Percentiles rank a stretch among this genome's conserved stretches.
Conservation (phyloP, 352 stramenopile species). For the Pythium aphanidermatum region DNA sequence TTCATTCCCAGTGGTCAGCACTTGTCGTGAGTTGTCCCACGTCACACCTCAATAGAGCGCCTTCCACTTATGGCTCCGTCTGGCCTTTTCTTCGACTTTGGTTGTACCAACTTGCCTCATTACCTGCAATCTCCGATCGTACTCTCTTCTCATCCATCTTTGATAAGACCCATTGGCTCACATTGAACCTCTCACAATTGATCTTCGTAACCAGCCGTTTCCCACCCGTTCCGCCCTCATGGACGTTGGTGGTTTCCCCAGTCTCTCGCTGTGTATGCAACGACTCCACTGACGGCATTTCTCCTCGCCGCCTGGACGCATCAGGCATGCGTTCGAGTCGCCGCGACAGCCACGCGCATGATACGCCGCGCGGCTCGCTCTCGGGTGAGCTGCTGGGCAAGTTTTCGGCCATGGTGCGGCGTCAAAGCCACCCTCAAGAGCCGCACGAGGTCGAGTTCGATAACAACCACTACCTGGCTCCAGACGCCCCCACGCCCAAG, state of each 20-base stretch:
- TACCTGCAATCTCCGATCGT: neutral
- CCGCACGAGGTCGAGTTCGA: neutral
- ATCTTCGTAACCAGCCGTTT: constrained; percentile 16
- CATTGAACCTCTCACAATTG: constrained; percentile 6
- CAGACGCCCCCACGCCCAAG: constrained; percentile 1
- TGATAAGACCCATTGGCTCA: no score
- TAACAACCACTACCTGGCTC: neutral
- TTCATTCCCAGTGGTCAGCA: no score
- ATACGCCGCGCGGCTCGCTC: constrained; percentile 25
- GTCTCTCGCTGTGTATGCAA: neutral
- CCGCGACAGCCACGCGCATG: constrained; percentile 24
- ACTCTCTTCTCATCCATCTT: no score
- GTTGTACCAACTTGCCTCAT: constrained; percentile 3
- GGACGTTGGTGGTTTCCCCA: no score
- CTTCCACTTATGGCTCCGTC: neutral
- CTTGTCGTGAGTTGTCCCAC: neutral
- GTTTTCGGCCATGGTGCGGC: constrained; percentile 44
- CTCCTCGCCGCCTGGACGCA: neutral
- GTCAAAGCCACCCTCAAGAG: constrained; percentile 23
- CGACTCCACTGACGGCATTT: no score
- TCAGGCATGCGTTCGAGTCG: constrained; percentile 1
- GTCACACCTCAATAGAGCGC: constrained; percentile 1
- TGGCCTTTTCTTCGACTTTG: no score
- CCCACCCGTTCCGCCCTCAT: no score
- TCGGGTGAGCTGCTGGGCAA: constrained; percentile 44